Evolutionary conservation across 2,329 filamentous ascomycete genomes (phyloP), one percentile per base, ranked within the genome.

Genomic region (Lomentospora prolificans): DNA sequence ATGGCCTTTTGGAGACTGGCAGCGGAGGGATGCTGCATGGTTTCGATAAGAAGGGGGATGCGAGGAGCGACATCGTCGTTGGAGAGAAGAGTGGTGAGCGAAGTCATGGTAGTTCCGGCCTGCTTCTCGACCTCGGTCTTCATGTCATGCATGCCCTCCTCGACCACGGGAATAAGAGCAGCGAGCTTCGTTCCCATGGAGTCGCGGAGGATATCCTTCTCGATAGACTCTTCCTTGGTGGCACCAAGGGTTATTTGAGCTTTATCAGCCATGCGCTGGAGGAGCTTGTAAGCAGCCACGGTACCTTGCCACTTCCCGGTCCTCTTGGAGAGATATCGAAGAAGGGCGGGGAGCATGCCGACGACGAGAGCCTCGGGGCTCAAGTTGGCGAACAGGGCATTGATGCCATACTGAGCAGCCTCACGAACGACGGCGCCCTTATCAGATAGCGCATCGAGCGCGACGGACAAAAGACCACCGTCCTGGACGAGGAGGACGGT

Each of bases 271-370:
- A 97, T 95, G 71, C 85, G 89, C 68, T 94, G 90, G 57, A 99
- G 75, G 60, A 97, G 71, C 69, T 87, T 84, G 67, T 87, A 86
- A 50, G 89, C 94, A 58, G 87, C 91, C 55, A 96, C 89, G 14
- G 89, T 89, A 58, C 94, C 94, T 73, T 99, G 94, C 94, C 94
- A 99, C 74, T 99, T 99, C 61, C 89, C 91, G 14, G 90, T 87
- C 66, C 82, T 84, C 73, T 90, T 95, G 66, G 78, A 77, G 28
- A 99, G 78, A 69, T 97, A 97, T 54, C 78, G 72, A 59, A 77
- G 72, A 41, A 99, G 75, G 14, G 82, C 79, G 2, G 94, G 90
- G 53, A 99, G 76, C 44, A 99, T 79, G 19, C 88, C 91, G 60
- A 83, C 81, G 54, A 95, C 86, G 65, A 95, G 81, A 52, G 89